Base-by-base conservation (phyloP, 2,329 filamentous ascomycete genomes). In the Cladobotryum protrusum region DNA sequence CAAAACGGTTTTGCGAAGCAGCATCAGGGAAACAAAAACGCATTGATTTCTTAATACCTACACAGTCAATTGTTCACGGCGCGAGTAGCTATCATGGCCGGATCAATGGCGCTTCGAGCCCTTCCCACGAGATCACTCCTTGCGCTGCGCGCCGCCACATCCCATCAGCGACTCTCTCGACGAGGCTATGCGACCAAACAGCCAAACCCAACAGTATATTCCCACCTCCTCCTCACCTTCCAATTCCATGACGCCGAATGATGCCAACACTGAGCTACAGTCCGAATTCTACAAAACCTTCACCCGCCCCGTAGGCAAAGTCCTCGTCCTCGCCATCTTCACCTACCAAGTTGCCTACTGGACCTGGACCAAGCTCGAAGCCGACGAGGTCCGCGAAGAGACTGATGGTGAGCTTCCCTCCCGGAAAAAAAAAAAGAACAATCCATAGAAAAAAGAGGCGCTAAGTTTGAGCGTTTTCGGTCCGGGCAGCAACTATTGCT, bases 261-360 rank as follows among this genome's bases (percentile, higher is more conserved):
- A 48, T 14, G 19, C 39, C 42, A 37, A 41, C 20, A 45, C 40
- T 39, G 11, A 18, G 4, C 4, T 13, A 34, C 58, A 86, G 79
- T 69, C 79, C 45, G 72, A 76, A 43, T 91, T 91, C 70, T 92
- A 89, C 73, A 84, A 81, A 62, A 82, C 81, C 13, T 90, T 89
- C 62, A 81, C 83, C 36, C 77, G 85, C 2, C 87, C 88, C 3
- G 74, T 92, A 42, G 77, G 81, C 47, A 92, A 90, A 70, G 82
- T 83, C 48, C 79, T 89, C 56, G 75, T 92, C 35, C 77, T 86
- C 62, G 86, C 88, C 48, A 78, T 90, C 49, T 83, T 89, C 62
- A 86, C 84, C 2, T 93, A 92, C 66, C 88, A 93, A 68, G 60
- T 87, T n/a, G 68, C 78, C 13, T 92, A 91, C 69, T 89, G 81